Evolutionary conservation across 2,329 filamentous ascomycete genomes (phyloP).

Genomic region (Rutstroemia sp.): DNA sequence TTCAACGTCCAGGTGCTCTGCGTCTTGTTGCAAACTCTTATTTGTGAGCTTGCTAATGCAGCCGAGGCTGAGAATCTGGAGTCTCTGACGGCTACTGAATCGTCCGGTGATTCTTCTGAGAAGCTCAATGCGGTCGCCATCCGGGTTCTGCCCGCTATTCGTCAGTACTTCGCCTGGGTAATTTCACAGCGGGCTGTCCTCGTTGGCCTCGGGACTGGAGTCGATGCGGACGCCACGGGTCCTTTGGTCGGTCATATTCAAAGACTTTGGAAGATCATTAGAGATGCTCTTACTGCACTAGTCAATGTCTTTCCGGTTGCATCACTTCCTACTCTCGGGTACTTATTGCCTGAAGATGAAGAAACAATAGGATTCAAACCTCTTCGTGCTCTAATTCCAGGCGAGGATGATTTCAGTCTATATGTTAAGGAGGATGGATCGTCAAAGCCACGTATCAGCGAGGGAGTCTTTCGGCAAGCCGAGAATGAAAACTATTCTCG

Average conservation of each 20-base stretch:
- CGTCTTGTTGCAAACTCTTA: constrained; percentile 61
- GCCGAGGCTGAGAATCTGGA: constrained; percentile 34
- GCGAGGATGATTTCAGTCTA: constrained; percentile 39
- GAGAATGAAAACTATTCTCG: constrained; percentile 62
- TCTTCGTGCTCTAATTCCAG: constrained; percentile 38
- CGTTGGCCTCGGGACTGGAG: constrained; percentile 21
- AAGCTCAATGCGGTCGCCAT: constrained; percentile 52
- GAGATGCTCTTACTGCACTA: constrained; percentile 52
- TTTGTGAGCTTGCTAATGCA: constrained; percentile 57
- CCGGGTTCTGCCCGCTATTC: constrained; percentile 54
- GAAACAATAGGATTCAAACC: constrained; percentile 60
- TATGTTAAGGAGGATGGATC: constrained; percentile 31
- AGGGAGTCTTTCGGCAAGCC: constrained; percentile 44
- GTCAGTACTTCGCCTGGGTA: constrained; percentile 64
- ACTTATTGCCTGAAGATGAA: constrained; percentile 62
- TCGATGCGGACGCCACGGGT: constrained; percentile 32
- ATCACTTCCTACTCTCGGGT: constrained; percentile 47
- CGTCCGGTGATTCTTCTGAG: constrained; percentile 33
- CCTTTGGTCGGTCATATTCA: constrained; percentile 46
- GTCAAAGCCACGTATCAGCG: constrained; percentile 40
- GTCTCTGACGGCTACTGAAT: constrained; percentile 32
- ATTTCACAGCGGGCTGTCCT: constrained; percentile 47
- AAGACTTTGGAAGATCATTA: constrained; percentile 59
- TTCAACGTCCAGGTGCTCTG: constrained; percentile 75
- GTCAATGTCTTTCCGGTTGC: constrained; percentile 50